Conservation (phyloP, 2,329 filamentous ascomycete species). For the Aspergillus texensis region DNA sequence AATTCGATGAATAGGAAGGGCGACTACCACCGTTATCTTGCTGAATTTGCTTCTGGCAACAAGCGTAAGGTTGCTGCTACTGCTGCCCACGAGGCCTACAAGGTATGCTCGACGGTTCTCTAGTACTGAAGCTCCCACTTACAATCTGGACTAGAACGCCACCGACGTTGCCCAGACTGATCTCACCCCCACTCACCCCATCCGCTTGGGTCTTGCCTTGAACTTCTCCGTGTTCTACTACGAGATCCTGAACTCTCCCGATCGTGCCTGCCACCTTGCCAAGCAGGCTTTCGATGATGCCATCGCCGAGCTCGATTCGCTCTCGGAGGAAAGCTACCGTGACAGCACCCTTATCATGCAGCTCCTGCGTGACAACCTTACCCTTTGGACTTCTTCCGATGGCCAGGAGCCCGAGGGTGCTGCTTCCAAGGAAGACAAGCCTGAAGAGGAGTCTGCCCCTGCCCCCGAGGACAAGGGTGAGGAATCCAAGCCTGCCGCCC, state of each 20-base stretch:
- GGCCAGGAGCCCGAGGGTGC: slow-evolving; percentile 68
- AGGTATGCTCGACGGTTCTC: slow-evolving; percentile 61
- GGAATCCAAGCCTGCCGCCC: slow-evolving; percentile 39
- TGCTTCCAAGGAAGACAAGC: slow-evolving; percentile 64
- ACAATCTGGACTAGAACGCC: slow-evolving; percentile 67
- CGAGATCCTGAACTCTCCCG: slow-evolving; percentile 97
- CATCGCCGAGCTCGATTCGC: slow-evolving; percentile 96
- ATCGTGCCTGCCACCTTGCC: slow-evolving; percentile 95
- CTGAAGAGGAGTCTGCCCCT: slow-evolving; percentile 53
- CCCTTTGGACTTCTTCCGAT: slow-evolving; percentile 95
- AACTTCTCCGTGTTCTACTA: slow-evolving; percentile 99
- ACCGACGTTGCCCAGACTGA: slow-evolving; percentile 98
- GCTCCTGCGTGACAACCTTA: slow-evolving; percentile 96
- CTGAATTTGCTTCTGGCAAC: slow-evolving; percentile 92
- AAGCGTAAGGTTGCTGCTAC: slow-evolving; percentile 94
- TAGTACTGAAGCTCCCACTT: background rate
- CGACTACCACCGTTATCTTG: slow-evolving; percentile 98
- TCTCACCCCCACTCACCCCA: slow-evolving; percentile 95
- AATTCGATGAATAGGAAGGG: slow-evolving; percentile 79
- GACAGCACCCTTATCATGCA: slow-evolving; percentile 99
- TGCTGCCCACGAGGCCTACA: slow-evolving; percentile 96
- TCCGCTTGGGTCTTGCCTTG: slow-evolving; percentile 93
- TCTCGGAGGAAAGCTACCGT: slow-evolving; percentile 97
- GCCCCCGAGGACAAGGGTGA: slow-evolving; percentile 46
- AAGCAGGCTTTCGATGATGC: slow-evolving; percentile 99